Evolutionary conservation across 2,329 filamentous ascomycete genomes (phyloP).

Genomic region (Colletotrichum cuscutae): DNA sequence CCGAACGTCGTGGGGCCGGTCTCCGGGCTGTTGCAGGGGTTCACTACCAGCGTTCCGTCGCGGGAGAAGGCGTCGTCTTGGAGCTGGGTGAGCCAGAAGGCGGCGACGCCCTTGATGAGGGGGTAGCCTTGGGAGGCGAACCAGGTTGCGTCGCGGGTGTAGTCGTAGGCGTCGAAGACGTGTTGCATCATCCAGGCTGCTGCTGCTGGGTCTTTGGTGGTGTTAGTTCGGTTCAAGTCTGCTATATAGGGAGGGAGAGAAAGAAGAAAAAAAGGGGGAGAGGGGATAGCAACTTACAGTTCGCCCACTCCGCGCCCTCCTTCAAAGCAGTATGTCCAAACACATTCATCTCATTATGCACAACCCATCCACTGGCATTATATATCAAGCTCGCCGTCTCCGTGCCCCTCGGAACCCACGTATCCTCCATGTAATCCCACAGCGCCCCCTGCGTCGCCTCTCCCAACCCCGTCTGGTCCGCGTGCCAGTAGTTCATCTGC

Average conservation of each 20-base stretch:
- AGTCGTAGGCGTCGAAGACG: conserved; percentile 67
- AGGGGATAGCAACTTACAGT: conserved; percentile 39
- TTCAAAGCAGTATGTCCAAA: conserved; percentile 63
- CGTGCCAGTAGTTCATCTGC: conserved; percentile 71
- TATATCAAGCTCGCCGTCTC: conserved; percentile 66
- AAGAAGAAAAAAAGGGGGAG: too few relatives aligned
- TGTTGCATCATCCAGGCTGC: conserved; percentile 71
- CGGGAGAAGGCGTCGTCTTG: conserved; percentile 59
- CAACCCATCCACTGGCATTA: conserved; percentile 64
- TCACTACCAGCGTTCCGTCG: conserved; percentile 64
- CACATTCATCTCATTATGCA: conserved; percentile 68
- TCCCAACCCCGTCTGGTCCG: conserved; percentile 62
- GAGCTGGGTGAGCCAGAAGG: conserved; percentile 67
- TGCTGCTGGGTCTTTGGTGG: conserved; percentile 50
- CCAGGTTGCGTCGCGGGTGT: conserved; percentile 59
- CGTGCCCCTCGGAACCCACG: conserved; percentile 62
- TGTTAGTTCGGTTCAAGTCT: conserved; percentile 40
- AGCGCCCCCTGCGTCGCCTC: conserved; percentile 56
- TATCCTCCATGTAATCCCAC: conserved; percentile 64
- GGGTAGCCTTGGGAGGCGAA: conserved; percentile 60
- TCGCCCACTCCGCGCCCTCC: conserved; percentile 43
- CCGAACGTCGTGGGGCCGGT: conserved; percentile 64
- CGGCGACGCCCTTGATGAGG: conserved; percentile 61
- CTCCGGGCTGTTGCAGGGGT: conserved; percentile 69
- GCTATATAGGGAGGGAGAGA: neutral